phyloP scores from a whole-genome alignment of 495 filamentous ascomycete species.

The Penicillium goetzii region DNA sequence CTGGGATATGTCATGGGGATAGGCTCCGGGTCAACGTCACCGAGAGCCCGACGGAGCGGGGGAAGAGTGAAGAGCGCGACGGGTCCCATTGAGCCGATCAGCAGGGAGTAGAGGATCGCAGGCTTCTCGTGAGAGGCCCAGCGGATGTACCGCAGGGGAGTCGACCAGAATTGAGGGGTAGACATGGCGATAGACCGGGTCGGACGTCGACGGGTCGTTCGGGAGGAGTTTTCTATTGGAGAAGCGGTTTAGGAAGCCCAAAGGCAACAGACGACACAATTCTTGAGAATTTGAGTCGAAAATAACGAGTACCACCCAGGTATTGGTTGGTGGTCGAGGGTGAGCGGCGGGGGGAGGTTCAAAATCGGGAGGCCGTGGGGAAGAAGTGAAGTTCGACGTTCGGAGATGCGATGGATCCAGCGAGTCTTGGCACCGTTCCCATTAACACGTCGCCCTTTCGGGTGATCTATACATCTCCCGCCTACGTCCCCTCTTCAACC shows the following conservation, averaged over 20 bases:
- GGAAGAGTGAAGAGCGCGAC: conserved; percentile 67
- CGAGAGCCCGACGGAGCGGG: conserved; percentile 67
- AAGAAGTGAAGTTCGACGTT: conserved; percentile 38
- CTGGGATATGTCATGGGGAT: conserved; percentile 91
- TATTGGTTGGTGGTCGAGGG: conserved; percentile 17
- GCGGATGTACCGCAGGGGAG: conserved; percentile 79
- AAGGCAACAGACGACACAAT: conserved; percentile 12
- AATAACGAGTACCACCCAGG: conserved; percentile 10
- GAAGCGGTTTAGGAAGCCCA: conserved; percentile 12
- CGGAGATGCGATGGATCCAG: conserved; percentile 44
- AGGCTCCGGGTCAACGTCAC: conserved; percentile 67
- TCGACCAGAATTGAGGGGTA: conserved; percentile 77
- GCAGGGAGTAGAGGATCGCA: conserved; percentile 80
- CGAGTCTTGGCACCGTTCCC: conserved; percentile 50
- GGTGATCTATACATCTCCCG: conserved; percentile 29
- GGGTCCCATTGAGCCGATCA: conserved; percentile 74
- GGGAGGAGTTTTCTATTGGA: conserved; percentile 16
- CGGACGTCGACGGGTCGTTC: conserved; percentile 23
- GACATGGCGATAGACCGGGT: conserved; percentile 55
- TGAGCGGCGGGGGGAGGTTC: conserved; percentile 16
- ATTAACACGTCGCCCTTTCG: conserved; percentile 56
- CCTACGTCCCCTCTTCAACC: conserved; percentile 23
- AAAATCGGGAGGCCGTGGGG: conserved; percentile 32
- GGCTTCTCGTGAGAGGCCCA: conserved; percentile 87
- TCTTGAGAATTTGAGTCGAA: conserved; percentile 2